Conservation (phyloP, 805 yeast genomes). For the Clavispora asparagi region DNA sequence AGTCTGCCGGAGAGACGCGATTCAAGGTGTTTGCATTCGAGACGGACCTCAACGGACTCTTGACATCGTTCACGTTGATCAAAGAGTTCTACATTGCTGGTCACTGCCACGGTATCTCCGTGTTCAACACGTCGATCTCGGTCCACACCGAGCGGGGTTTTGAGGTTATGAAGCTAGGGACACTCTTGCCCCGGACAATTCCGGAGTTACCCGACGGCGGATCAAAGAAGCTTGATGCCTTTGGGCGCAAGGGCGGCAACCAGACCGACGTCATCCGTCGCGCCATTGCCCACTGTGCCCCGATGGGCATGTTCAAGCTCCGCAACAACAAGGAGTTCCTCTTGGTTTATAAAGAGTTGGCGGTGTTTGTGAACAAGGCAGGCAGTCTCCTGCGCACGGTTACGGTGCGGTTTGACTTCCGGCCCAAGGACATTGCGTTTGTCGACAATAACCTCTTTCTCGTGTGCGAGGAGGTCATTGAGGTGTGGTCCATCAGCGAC, state of each 20-base stretch:
- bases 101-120: constrained; percentile 56
- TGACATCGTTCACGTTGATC: constrained; percentile 32
- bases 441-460: constrained; percentile 32
- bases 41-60: constrained; percentile 48
- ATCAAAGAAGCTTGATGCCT: constrained; percentile 26
- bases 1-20: constrained; percentile 38
- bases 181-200: constrained; percentile 49
- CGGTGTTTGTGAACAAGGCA: constrained; percentile 56
- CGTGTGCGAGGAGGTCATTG: constrained; percentile 62
- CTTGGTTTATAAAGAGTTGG: constrained; percentile 66
- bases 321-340: constrained; percentile 48
- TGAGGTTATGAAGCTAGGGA: constrained; percentile 57
- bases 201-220: constrained; percentile 43
- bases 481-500: constrained; percentile 57
- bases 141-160: constrained; percentile 65
- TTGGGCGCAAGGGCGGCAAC: constrained; percentile 16
- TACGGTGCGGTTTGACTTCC: constrained; percentile 39
- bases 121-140: constrained; percentile 62
- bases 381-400: constrained; percentile 48
- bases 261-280: constrained; percentile 37
- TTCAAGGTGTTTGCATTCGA: constrained; percentile 57
- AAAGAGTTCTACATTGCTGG: constrained; percentile 47
- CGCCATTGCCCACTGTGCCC: constrained; percentile 36
- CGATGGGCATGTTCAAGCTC: constrained; percentile 63
- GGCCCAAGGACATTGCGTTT: constrained; percentile 33